phyloP scores from a whole-genome alignment of 345 rosid genomes.

The Noccaea bulbosa region DNA sequence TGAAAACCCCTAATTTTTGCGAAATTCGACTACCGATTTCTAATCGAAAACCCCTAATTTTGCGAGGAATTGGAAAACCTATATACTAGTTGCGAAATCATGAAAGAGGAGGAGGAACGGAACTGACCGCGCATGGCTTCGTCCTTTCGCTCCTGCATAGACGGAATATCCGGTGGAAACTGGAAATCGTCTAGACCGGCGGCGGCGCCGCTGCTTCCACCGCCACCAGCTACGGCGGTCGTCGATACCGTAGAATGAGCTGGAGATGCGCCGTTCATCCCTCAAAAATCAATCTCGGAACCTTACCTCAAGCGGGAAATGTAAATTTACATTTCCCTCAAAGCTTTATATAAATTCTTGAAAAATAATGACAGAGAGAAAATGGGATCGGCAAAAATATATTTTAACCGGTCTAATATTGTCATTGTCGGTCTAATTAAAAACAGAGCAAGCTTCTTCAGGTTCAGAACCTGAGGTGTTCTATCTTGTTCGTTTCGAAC shows the following conservation, averaged over 20 bases:
- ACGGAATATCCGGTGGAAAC: slow-evolving; percentile 64
- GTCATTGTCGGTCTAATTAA: no score
- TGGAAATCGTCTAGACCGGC: slow-evolving; percentile 63
- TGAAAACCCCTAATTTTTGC: no score
- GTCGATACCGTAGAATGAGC: slow-evolving; percentile 75
- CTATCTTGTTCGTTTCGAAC: no score
- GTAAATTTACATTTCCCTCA: neutral
- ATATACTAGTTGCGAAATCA: neutral
- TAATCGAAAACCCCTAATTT: neutral
- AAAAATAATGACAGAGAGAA: no score
- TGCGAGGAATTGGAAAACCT: neutral
- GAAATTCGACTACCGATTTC: neutral
- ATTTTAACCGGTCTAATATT: no score
- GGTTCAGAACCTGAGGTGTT: no score
- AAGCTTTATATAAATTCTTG: no score
- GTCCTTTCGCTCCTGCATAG: slow-evolving; percentile 55
- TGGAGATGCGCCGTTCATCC: slow-evolving; percentile 76
- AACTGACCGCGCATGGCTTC: slow-evolving; percentile 46
- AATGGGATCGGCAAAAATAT: no score
- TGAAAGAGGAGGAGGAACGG: slow-evolving; percentile 6
- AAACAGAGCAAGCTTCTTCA: no score
- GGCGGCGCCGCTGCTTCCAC: slow-evolving; percentile 54
- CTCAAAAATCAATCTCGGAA: neutral
- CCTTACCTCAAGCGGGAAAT: neutral
- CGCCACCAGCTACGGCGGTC: slow-evolving; percentile 69